A percentile compares a stretch with the other conserved stretches of the same genome.
Conservation (phyloP, 2,329 filamentous ascomycete species). For the Fusarium heterosporum region DNA sequence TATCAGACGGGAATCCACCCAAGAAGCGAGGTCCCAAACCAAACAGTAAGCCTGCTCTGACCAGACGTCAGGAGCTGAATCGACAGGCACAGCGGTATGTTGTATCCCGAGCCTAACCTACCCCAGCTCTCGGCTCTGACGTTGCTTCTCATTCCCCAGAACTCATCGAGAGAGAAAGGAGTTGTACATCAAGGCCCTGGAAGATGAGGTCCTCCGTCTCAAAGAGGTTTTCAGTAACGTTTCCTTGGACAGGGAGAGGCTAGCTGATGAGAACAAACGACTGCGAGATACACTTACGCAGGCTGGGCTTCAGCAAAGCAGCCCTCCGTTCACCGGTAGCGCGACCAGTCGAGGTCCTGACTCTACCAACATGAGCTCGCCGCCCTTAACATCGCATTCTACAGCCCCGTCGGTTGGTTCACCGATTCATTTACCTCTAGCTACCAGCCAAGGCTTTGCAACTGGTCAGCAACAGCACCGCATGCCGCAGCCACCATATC, state of each 20-base stretch:
- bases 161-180: conserved; percentile 98
- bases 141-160: conserved; percentile 59
- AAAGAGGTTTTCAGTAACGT: conserved; percentile 85
- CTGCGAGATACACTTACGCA: conserved; percentile 70
- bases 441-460: conserved; percentile 43
- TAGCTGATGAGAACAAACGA: conserved; percentile 82
- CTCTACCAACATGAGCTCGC: conserved; percentile 60
- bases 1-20: conserved; percentile 80
- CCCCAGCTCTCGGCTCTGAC: conserved; percentile 15
- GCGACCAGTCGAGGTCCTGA: conserved; percentile 66
- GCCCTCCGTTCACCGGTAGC: conserved; percentile 55
- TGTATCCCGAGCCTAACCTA: background rate
- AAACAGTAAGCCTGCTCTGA: conserved; percentile 94
- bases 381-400: conserved; percentile 60
- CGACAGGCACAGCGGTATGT: conserved; percentile 91
- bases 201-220: conserved; percentile 88
- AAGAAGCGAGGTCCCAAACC: conserved; percentile 96
- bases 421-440: conserved; percentile 40
- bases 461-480: conserved; percentile 50
- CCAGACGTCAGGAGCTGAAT: conserved; percentile 91
- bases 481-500: conserved; percentile 43
- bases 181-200: conserved; percentile 92
- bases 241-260: conserved; percentile 78
- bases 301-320: conserved; percentile 60
- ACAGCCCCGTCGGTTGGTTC: conserved; percentile 56